phyloP scores from a whole-genome alignment of 306 rosid genomes.

The Dryas drummondii region DNA sequence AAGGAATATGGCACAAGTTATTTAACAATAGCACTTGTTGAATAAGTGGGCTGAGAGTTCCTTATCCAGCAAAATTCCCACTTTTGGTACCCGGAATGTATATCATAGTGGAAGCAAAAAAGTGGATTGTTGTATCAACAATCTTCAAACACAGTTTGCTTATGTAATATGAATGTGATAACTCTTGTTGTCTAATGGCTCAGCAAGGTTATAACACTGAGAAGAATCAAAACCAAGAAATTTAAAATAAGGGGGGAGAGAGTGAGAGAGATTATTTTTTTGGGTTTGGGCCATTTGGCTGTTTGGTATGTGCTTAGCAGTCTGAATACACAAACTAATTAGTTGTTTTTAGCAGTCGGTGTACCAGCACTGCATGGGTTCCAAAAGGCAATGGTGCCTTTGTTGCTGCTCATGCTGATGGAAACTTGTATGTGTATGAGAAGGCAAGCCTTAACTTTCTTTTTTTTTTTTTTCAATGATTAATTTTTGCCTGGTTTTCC shows the following conservation, averaged over 20 bases:
- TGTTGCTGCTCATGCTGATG: constrained; percentile 92
- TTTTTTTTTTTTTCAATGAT: neutral
- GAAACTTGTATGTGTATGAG: constrained; percentile 85
- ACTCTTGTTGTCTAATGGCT: neutral
- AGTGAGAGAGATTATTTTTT: too few species aligned
- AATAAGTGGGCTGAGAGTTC: constrained; percentile 8
- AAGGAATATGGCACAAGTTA: neutral
- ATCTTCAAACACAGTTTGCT: neutral
- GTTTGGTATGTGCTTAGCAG: neutral
- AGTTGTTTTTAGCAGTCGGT: constrained; percentile 70
- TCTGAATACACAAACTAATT: neutral
- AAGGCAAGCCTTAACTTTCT: constrained; percentile 60
- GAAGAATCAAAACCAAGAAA: neutral
- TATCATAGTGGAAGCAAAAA: neutral
- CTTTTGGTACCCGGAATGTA: neutral
- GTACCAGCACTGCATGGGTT: constrained; percentile 84
- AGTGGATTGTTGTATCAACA: neutral
- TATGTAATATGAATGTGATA: neutral
- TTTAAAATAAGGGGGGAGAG: neutral
- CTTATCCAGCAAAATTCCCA: neutral
- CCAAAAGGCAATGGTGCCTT: constrained; percentile 85
- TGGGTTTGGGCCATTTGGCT: neutral
- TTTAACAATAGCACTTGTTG: neutral
- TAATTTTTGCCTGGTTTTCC: constrained; percentile 16
- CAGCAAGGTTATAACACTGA: neutral